A percentile compares a stretch with the other conserved stretches of the same genome.
Evolutionary conservation across 2,329 filamentous ascomycete species (phyloP).

Genomic region (Fusarium solani-melongenae): DNA sequence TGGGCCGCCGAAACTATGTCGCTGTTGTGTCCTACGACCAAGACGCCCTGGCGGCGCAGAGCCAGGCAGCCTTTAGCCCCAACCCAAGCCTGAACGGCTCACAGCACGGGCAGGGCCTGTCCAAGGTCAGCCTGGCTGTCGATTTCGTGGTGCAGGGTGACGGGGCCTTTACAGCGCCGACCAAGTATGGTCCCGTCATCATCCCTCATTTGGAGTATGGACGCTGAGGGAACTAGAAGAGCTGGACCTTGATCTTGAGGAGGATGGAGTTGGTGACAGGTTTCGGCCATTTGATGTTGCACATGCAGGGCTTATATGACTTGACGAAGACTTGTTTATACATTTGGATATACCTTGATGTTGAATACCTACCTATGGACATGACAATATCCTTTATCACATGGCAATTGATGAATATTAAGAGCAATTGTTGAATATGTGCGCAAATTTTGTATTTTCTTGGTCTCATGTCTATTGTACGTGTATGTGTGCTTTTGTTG

Average conservation of each 20-base stretch:
- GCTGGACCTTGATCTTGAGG: background rate
- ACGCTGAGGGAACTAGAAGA: slow-evolving; percentile 38
- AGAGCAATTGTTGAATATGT: background rate
- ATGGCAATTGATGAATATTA: background rate
- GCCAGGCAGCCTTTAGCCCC: slow-evolving; percentile 52
- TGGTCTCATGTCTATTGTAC: slow-evolving; percentile 30
- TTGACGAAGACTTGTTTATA: slow-evolving; percentile 36
- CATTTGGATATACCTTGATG: slow-evolving; percentile 39
- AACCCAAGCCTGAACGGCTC: slow-evolving; percentile 49
- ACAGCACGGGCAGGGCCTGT: slow-evolving; percentile 56
- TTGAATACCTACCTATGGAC: slow-evolving; percentile 7
- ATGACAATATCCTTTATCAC: background rate
- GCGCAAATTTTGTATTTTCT: slow-evolving; percentile 19
- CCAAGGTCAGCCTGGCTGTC: slow-evolving; percentile 85
- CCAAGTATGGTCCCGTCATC: slow-evolving; percentile 97
- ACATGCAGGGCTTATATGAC: slow-evolving; percentile 34
- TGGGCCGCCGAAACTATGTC: slow-evolving; percentile 92
- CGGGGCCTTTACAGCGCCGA: slow-evolving; percentile 80
- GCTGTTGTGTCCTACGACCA: slow-evolving; percentile 96
- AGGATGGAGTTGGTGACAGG: background rate
- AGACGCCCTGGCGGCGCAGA: slow-evolving; percentile 67
- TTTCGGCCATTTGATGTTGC: slow-evolving; percentile 9
- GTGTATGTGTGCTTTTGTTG: slow-evolving; percentile 25
- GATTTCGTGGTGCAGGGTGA: slow-evolving; percentile 98
- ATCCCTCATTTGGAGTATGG: slow-evolving; percentile 87